Percentiles rank a stretch among this genome's conserved stretches.
These are phyloP conservation scores for Carex parvula DNA, from an alignment of 176 grass and related monocot species.

Conservation along the genomic window DNA sequence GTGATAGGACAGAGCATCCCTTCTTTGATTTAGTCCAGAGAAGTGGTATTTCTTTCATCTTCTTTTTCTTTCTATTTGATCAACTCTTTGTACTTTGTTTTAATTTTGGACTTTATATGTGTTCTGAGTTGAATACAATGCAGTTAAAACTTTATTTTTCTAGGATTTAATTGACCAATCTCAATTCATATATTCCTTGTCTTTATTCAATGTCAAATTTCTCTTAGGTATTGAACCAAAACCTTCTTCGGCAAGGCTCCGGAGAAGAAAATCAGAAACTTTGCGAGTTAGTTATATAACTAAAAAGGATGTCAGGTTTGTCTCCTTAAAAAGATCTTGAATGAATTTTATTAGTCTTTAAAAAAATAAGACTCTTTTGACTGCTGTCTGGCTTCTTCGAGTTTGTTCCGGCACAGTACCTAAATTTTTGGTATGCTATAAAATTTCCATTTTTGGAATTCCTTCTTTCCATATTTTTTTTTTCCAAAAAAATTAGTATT, in stretches of 20 bases:
- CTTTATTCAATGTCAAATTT: background rate
- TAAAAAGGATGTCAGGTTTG: slow-evolving; percentile 66
- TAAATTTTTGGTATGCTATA: slow-evolving; percentile 5
- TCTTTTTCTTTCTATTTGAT: slow-evolving; percentile 5
- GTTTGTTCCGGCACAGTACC: background rate
- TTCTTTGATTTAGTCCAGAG: slow-evolving; percentile 27
- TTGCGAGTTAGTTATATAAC: slow-evolving; percentile 56
- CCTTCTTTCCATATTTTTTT: background rate
- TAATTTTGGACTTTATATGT: background rate
- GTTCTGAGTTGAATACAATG: background rate
- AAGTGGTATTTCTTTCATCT: slow-evolving; percentile 9
- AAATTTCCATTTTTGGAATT: background rate
- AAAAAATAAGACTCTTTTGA: background rate
- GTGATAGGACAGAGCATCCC: slow-evolving; percentile 16
- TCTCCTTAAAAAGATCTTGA: background rate
- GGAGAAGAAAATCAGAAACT: slow-evolving; percentile 62
- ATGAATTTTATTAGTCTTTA: background rate
- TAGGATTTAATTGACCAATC: background rate
- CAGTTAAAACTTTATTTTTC: background rate
- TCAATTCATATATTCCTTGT: slow-evolving; percentile 17
- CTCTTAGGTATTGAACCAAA: slow-evolving; percentile 25
- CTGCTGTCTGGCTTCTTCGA: slow-evolving; percentile 1
- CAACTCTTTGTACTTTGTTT: background rate
- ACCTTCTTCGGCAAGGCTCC: slow-evolving; percentile 16
- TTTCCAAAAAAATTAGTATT: background rate